phyloP scores from a whole-genome alignment of 768 basidiomycete species.

The Panaeolus papilionaceus region DNA sequence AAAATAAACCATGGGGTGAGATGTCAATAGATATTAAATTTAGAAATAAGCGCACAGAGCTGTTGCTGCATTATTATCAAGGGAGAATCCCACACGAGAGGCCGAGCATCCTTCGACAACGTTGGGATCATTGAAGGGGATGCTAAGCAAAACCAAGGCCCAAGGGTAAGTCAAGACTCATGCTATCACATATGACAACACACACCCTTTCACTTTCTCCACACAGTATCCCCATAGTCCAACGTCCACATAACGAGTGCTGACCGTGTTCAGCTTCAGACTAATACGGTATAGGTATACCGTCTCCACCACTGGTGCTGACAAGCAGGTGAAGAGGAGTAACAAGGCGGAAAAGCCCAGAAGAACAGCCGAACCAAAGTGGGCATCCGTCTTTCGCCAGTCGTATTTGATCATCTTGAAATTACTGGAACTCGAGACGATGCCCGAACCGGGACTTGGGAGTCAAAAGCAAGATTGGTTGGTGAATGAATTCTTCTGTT shows the following conservation, averaged over 20 bases:
- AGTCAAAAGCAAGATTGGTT: neutral
- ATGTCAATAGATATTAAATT: neutral
- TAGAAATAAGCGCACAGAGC: slow-evolving; percentile 24
- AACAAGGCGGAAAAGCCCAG: slow-evolving; percentile 24
- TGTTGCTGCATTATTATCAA: slow-evolving; percentile 22
- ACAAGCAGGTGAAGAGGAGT: slow-evolving; percentile 28
- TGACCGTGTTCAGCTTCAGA: slow-evolving; percentile 16
- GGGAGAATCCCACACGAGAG: slow-evolving; percentile 23
- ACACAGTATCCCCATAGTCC: slow-evolving; percentile 32
- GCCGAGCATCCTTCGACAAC: slow-evolving; percentile 25
- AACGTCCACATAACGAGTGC: slow-evolving; percentile 25
- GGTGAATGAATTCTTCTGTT: neutral
- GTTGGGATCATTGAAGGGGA: slow-evolving; percentile 16
- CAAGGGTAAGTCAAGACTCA: slow-evolving; percentile 1
- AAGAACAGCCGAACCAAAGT: slow-evolving; percentile 20
- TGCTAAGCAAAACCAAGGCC: neutral
- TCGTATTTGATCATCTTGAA: slow-evolving; percentile 9
- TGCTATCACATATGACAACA: slow-evolving; percentile 8
- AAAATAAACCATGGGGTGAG: neutral
- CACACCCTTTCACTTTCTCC: slow-evolving; percentile 20
- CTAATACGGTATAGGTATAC: slow-evolving; percentile 25
- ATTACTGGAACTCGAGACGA: neutral
- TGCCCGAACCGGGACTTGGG: neutral
- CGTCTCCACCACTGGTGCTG: slow-evolving; percentile 23
- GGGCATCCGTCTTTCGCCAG: slow-evolving; percentile 6